Percentiles rank a stretch among this genome's conserved stretches.
These are phyloP conservation scores for Prosopis cineraria DNA, from an alignment of 306 rosid genomes.

Conservation along the genomic window DNA sequence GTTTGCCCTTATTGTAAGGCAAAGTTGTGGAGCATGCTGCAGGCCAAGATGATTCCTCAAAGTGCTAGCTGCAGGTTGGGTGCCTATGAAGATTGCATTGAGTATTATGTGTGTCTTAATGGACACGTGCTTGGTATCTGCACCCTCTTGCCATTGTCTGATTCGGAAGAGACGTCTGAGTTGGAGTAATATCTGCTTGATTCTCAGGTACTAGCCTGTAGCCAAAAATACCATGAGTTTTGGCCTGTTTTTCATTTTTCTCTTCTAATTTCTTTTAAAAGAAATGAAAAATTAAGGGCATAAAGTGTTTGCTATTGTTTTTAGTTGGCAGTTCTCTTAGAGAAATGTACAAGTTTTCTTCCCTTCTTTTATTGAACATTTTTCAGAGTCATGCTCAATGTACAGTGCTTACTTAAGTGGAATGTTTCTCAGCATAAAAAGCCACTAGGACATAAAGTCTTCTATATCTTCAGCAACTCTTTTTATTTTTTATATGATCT, in stretches of 20 bases:
- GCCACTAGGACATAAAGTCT: neutral
- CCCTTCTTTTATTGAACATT: neutral
- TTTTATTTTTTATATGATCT: neutral
- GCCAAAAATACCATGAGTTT: neutral
- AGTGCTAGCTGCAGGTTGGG: conserved; percentile 91
- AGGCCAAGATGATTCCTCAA: conserved; percentile 92
- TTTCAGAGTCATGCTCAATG: neutral
- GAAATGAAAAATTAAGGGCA: neutral
- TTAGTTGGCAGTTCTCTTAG: neutral
- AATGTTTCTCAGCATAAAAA: neutral
- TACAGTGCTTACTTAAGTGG: neutral
- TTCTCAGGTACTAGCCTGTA: conserved; percentile 50
- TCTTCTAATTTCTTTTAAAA: neutral
- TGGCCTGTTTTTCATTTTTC: conserved; percentile 23
- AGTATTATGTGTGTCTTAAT: conserved; percentile 89
- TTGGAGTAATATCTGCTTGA: conserved; percentile 49
- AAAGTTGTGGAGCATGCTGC: conserved; percentile 94
- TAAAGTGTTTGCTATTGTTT: conserved; percentile 1
- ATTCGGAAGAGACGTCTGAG: conserved; percentile 89
- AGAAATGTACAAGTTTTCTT: neutral
- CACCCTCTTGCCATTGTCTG: conserved; percentile 83
- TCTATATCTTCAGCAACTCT: neutral
- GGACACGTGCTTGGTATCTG: conserved; percentile 96
- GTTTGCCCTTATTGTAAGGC: conserved; percentile 98
- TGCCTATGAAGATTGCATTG: conserved; percentile 78